Conservation (phyloP, 2,329 filamentous ascomycete genomes). For the Pyricularia grisea region DNA sequence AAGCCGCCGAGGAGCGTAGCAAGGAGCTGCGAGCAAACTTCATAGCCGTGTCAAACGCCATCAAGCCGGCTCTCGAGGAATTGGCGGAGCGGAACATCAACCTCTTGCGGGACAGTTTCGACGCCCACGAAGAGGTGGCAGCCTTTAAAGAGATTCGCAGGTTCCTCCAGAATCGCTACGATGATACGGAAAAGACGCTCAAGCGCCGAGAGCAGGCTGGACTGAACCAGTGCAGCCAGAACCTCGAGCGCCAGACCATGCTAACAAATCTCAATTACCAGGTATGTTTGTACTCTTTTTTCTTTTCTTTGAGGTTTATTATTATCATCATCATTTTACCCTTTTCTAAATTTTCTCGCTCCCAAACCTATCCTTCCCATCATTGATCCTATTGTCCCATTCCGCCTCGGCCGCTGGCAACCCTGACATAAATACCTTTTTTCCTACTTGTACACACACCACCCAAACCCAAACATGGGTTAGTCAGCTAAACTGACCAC, state of each 20-base stretch:
- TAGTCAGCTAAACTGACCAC: neutral
- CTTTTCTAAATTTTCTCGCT: neutral
- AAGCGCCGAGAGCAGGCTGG: slow-evolving; percentile 12
- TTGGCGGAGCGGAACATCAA: slow-evolving; percentile 52
- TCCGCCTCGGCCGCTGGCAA: neutral
- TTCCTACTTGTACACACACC: neutral
- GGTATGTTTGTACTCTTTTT: slow-evolving; percentile 7
- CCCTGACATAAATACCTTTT: neutral
- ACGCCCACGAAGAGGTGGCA: slow-evolving; percentile 40
- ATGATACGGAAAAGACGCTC: slow-evolving; percentile 15
- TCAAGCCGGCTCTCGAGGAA: slow-evolving; percentile 58
- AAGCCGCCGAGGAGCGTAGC: slow-evolving; percentile 15
- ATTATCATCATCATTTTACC: neutral
- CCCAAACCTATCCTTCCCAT: neutral
- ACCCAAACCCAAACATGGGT: neutral
- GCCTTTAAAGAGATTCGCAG: slow-evolving; percentile 42
- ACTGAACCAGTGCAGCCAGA: slow-evolving; percentile 13
- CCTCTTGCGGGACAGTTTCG: slow-evolving; percentile 43
- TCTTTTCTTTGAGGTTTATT: neutral
- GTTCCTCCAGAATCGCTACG: slow-evolving; percentile 38
- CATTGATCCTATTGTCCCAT: slow-evolving; percentile 3
- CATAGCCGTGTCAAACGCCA: slow-evolving; percentile 49
- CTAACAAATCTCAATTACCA: slow-evolving; percentile 8
- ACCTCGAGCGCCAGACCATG: slow-evolving; percentile 12
- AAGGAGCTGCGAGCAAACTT: slow-evolving; percentile 54